phyloP scores from a whole-genome alignment of 2,329 filamentous ascomycete genomes.

The Dactylellina parvicollis region DNA sequence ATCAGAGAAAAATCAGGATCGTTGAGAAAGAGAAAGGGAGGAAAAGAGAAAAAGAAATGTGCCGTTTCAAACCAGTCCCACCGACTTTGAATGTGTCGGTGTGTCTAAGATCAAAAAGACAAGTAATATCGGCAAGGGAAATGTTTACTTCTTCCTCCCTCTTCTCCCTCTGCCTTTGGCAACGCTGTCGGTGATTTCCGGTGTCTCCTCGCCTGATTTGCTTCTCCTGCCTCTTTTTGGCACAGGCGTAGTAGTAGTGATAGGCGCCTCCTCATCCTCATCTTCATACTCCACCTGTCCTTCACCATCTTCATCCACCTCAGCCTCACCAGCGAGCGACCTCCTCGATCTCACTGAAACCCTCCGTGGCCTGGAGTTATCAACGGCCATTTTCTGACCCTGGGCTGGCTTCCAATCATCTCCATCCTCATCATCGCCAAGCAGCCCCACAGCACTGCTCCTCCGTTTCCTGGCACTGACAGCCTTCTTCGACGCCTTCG shows the following conservation, averaged over 20 bases:
- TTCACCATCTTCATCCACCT: not conserved
- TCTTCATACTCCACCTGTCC: not conserved
- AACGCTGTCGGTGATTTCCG: not conserved
- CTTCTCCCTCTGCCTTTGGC: not conserved
- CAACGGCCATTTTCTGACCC: not conserved
- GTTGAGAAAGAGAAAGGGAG: too few relatives aligned
- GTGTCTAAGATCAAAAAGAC: too few relatives aligned
- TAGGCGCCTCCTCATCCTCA: too few relatives aligned
- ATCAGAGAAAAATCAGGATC: too few relatives aligned
- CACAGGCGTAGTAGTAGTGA: not conserved
- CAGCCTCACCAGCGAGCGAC: not conserved
- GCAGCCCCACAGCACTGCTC: not conserved
- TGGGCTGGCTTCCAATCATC: not conserved
- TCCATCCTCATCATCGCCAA: not conserved
- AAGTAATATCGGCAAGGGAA: not conserved
- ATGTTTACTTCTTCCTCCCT: not conserved
- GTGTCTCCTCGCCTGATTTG: not conserved
- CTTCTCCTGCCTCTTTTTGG: not conserved
- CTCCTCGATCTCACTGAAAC: not conserved
- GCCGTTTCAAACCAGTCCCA: too few relatives aligned
- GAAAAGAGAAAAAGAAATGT: too few relatives aligned
- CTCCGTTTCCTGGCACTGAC: not conserved
- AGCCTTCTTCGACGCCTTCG: constrained; percentile 3
- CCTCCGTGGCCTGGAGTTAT: not conserved
- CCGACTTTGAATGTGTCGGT: too few relatives aligned